These are phyloP conservation scores for Scutellaria galericulata DNA, from an alignment of 257 asterid genomes.

Conservation along the genomic window DNA sequence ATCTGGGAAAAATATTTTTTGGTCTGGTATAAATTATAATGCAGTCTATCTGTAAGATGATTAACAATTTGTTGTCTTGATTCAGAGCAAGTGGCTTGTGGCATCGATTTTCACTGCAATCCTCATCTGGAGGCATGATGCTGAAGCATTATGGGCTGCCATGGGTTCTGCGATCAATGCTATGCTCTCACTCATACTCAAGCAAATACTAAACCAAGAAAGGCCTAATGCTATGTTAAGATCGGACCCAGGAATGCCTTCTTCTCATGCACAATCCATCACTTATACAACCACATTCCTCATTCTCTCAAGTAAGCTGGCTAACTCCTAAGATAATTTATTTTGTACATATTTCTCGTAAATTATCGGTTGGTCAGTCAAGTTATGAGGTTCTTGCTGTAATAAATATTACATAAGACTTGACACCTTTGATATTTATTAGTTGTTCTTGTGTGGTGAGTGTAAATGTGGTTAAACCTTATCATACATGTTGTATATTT, in stretches of 20 bases:
- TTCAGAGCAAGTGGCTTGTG: conserved; percentile 82
- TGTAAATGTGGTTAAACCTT: background rate
- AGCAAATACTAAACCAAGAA: conserved; percentile 67
- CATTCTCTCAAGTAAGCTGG: conserved; percentile 56
- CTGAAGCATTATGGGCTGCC: conserved; percentile 69
- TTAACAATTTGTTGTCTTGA: conserved; percentile 11
- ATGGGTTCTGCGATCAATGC: conserved; percentile 64
- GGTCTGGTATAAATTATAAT: background rate
- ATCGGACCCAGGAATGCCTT: conserved; percentile 96
- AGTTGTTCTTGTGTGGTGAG: background rate
- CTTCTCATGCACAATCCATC: conserved; percentile 83
- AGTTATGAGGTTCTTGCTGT: conserved; percentile 22
- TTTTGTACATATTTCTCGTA: background rate
- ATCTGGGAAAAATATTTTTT: background rate
- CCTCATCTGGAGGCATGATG: conserved; percentile 77
- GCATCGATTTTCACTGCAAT: conserved; percentile 42
- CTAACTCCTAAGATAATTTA: background rate
- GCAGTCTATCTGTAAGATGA: background rate
- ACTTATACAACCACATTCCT: conserved; percentile 50
- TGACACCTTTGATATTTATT: background rate
- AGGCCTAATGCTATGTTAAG: conserved; percentile 66
- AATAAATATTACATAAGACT: background rate
- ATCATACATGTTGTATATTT: conserved; percentile 12
- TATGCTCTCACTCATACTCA: conserved; percentile 51
- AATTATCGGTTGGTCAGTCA: background rate